Evolutionary conservation across 2,329 filamentous ascomycete species (phyloP).

Genomic region (Ramichloridium luteum): DNA sequence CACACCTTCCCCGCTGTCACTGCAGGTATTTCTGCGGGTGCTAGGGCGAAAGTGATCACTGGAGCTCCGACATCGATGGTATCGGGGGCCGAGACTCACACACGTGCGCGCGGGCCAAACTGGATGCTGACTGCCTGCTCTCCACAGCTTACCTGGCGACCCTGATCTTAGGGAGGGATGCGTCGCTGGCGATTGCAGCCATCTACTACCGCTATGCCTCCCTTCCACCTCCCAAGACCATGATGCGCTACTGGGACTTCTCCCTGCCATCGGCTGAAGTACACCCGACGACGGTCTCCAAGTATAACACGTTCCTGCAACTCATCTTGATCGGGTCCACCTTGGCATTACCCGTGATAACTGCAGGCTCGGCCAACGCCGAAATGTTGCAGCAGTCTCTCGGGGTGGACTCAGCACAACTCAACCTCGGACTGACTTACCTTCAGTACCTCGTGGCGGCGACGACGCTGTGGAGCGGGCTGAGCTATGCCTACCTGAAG

Average conservation of each 20-base stretch:
- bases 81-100: no score
- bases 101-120: no score
- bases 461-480: slow-evolving; percentile 86
- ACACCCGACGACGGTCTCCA: slow-evolving; percentile 69
- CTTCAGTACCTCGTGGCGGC: slow-evolving; percentile 69
- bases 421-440: slow-evolving; percentile 25
- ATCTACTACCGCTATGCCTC: slow-evolving; percentile 96
- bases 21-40: neutral
- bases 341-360: slow-evolving; percentile 63
- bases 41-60: neutral
- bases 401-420: slow-evolving; percentile 13
- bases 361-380: slow-evolving; percentile 14
- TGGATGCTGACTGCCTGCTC: slow-evolving; percentile 8
- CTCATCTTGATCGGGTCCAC: slow-evolving; percentile 74
- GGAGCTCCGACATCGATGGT: neutral
- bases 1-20: no score
- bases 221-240: slow-evolving; percentile 83
- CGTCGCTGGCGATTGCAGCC: slow-evolving; percentile 69
- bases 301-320: slow-evolving; percentile 86
- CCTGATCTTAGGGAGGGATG: slow-evolving; percentile 84
- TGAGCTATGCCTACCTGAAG: slow-evolving; percentile 83
- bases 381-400: slow-evolving; percentile 15
- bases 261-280: slow-evolving; percentile 79
- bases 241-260: slow-evolving; percentile 93
- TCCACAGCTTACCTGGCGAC: slow-evolving; percentile 64